Base-by-base conservation (phyloP, 2,329 filamentous ascomycete genomes). In the Aspergillus texensis region DNA sequence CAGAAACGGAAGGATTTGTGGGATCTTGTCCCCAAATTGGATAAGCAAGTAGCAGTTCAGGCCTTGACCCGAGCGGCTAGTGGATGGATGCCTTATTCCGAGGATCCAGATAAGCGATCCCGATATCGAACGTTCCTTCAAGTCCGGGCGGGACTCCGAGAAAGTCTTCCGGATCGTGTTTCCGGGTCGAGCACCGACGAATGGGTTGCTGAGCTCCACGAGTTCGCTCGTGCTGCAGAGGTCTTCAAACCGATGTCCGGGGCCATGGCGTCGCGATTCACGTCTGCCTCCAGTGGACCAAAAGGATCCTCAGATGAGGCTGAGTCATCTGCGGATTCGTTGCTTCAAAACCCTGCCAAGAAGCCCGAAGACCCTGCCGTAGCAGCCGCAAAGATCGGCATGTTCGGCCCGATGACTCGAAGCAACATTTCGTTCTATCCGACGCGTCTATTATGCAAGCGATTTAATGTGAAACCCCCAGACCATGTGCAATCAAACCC, bases 191-290 rank as follows among this genome's bases (percentile, higher is more conserved):
- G 82, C 6, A 85, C 85, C 26, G 88, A 93, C 46, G 92, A 95
- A 58, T 97, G 92, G 88, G 77, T 89, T 39, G 88, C 88, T 62
- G 95, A 99, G 76, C 82, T 97, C 60, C 82, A 84, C 53, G 88
- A 99, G 72, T 97, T 97, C 72, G 83, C 86, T 14, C 86, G 89
- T 61, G 89, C 89, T 6, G 90, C 90, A 0, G 82, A 88, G 69
- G 89, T 98, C 24, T 99, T 98, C 82, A 94, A 92, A 75, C 95
- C 95, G 0, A 92, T 96, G 80, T 92, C 91, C 2, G 93, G 93
- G 0, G 84, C 92, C 66, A 98, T 99, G 93, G 95, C 94, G 19
- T 93, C 91, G 24, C 89, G 94, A 0, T 99, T 99, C 75, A 97
- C 93, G 0, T 90, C 91, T 60, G 74, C 80, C 4, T 78, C 78